Conservation (phyloP, 768 basidiomycete species). For the Pulveroboletus sp. region DNA sequence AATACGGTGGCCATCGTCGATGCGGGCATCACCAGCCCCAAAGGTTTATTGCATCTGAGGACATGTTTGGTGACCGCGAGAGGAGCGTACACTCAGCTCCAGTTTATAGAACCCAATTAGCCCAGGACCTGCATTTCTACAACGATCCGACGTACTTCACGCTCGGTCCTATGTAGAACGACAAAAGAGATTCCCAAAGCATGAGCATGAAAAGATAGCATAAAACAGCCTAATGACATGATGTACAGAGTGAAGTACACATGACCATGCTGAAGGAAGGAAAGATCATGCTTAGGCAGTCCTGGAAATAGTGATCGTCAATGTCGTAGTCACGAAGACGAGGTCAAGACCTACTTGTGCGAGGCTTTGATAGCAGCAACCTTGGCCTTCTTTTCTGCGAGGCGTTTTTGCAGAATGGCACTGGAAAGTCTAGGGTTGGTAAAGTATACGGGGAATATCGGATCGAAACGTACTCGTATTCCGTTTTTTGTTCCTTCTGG, state of each 20-base stretch:
- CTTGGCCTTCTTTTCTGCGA: conserved; percentile 92
- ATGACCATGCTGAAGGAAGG: conserved; percentile 1
- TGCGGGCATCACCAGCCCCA: too few species aligned
- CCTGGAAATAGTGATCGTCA: conserved; percentile 5
- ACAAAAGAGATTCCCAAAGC: background rate
- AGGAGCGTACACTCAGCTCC: too few species aligned
- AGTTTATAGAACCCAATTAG: background rate
- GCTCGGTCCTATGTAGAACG: background rate
- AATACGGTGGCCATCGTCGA: too few species aligned
- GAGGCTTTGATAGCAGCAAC: conserved; percentile 82
- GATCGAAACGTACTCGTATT: conserved; percentile 68
- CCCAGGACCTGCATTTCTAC: background rate
- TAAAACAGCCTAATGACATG: conserved; percentile 21
- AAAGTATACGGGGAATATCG: background rate
- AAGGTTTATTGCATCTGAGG: too few species aligned
- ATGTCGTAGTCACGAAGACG: background rate
- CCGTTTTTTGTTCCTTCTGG: conserved; percentile 93
- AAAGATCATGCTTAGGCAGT: conserved; percentile 14
- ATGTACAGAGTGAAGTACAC: conserved; percentile 17
- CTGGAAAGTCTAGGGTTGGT: conserved; percentile 27
- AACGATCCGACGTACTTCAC: too few species aligned
- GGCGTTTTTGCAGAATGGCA: conserved; percentile 77
- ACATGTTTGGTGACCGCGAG: too few species aligned
- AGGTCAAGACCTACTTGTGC: conserved; percentile 50
- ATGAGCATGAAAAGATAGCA: conserved; percentile 14